These are phyloP conservation scores for Eucalyptus cloeziana DNA, from an alignment of 345 rosid species.

Conservation along the genomic window DNA sequence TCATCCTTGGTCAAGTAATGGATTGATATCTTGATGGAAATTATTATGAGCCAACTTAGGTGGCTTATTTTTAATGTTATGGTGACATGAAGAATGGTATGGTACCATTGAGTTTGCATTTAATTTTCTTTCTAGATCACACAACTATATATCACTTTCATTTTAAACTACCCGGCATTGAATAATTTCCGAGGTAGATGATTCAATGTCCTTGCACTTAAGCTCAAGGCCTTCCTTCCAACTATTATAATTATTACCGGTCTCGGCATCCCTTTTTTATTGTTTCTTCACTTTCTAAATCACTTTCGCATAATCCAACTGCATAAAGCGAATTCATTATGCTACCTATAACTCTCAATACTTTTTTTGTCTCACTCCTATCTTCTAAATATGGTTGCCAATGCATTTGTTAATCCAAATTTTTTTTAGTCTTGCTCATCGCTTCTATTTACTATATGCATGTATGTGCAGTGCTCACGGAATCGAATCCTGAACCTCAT, in stretches of 20 bases:
- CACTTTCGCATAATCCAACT: neutral
- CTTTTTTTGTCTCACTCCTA: neutral
- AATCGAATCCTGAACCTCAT: accelerated
- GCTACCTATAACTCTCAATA: neutral
- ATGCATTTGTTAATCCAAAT: neutral
- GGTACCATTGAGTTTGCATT: neutral
- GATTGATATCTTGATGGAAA: neutral
- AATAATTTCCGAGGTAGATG: neutral
- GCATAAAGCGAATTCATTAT: neutral
- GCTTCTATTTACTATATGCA: accelerated
- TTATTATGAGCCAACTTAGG: neutral
- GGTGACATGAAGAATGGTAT: neutral
- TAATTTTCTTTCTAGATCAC: neutral
- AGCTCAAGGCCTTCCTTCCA: neutral
- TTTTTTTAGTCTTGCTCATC: accelerated
- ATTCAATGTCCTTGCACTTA: neutral
- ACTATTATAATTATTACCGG: neutral
- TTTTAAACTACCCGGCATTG: neutral
- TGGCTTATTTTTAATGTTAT: neutral
- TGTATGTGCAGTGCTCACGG: neutral
- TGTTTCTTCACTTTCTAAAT: neutral
- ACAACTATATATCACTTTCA: neutral
- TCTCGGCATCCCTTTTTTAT: neutral
- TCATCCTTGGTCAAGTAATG: neutral
- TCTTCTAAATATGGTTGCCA: accelerated